Evolutionary conservation across 2,329 filamentous ascomycete genomes (phyloP).

Genomic region (Keithomyces neogunnii): DNA sequence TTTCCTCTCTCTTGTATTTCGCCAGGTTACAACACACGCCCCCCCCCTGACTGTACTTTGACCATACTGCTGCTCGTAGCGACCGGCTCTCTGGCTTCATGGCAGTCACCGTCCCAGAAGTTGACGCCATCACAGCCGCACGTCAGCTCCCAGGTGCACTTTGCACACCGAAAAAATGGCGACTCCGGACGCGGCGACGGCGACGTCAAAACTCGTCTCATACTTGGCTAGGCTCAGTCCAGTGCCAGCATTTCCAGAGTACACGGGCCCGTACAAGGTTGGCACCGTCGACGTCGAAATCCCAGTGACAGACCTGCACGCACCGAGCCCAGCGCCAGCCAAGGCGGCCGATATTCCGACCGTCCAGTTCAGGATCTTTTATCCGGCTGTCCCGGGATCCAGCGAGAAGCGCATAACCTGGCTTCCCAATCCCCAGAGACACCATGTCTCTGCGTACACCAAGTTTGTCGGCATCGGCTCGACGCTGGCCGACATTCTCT

Average conservation of each 20-base stretch:
- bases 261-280: conserved; percentile 70
- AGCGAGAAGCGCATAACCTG: conserved; percentile 58
- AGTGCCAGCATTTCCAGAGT: conserved; percentile 63
- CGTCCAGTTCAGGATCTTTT: conserved; percentile 74
- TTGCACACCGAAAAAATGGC: conserved; percentile 7
- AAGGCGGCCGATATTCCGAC: conserved; percentile 56
- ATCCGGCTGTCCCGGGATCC: conserved; percentile 53
- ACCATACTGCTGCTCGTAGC: too few species aligned
- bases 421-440: conserved; percentile 69
- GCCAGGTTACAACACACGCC: not conserved
- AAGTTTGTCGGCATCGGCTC: conserved; percentile 62
- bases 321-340: conserved; percentile 44
- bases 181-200: conserved; percentile 10
- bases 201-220: conserved; percentile 31
- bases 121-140: not conserved
- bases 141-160: not conserved
- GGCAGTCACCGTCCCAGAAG: not conserved
- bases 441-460: conserved; percentile 66
- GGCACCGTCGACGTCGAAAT: conserved; percentile 77
- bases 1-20: too few species aligned
- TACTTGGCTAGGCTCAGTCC: conserved; percentile 54
- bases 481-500: conserved; percentile 49
- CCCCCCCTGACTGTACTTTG: too few species aligned
- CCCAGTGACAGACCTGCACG: conserved; percentile 50
- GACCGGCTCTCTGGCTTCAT: too few species aligned